A percentile compares a stretch with the other conserved stretches of the same genome.
Evolutionary conservation across 208 protist genomes (phyloP).

Genomic region (Trypanosomatidae sp.): DNA sequence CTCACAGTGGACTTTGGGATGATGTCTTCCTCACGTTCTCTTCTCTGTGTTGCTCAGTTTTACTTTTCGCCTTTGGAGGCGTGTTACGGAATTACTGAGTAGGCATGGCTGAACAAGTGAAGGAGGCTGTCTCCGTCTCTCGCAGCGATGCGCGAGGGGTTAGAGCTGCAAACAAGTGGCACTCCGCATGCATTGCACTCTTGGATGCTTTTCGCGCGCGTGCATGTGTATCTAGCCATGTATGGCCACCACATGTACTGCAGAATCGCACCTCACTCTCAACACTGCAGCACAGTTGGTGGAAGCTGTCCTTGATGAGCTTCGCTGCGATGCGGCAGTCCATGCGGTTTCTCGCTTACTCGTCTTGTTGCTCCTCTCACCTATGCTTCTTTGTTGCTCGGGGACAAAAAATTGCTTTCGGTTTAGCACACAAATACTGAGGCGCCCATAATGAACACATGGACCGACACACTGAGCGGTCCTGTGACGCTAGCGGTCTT

Average conservation of each 20-base stretch:
- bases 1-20: too few relatives aligned
- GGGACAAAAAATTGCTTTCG: not conserved
- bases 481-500: not conserved
- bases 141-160: not conserved
- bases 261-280: not conserved
- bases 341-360: not conserved
- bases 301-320: not conserved
- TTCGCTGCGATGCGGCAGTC: not conserved
- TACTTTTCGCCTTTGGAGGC: too few relatives aligned
- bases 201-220: not conserved
- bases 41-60: too few relatives aligned
- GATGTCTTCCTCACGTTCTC: too few relatives aligned
- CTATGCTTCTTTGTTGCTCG: not conserved
- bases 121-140: too few relatives aligned
- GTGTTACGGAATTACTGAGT: too few relatives aligned
- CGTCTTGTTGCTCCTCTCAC: not conserved
- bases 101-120: too few relatives aligned
- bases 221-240: not conserved
- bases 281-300: not conserved
- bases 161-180: not conserved
- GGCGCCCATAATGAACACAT: not conserved
- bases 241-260: not conserved
- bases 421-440: not conserved
- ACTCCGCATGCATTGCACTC: not conserved
- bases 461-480: not conserved